Conservation (phyloP, 306 rosid genomes). For the Luffa aegyptiaca region DNA sequence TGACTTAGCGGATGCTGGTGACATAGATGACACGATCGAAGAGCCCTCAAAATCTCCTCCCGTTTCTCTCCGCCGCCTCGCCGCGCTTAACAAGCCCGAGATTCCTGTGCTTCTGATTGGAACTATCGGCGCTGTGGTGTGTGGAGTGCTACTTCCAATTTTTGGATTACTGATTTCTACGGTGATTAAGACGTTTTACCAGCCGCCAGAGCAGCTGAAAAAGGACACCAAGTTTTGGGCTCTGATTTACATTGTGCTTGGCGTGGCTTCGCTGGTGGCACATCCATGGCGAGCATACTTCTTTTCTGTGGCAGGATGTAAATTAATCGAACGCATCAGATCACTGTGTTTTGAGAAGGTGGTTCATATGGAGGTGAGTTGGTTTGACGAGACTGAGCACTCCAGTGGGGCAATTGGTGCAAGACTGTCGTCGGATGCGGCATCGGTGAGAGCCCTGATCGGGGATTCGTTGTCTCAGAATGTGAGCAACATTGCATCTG, state of each 20-base stretch:
- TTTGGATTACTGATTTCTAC: background rate
- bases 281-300: slow-evolving; percentile 7
- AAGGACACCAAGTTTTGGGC: slow-evolving; percentile 10
- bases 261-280: background rate
- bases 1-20: background rate
- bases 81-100: slow-evolving; percentile 9
- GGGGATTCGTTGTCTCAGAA: slow-evolving; percentile 2
- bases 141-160: slow-evolving; percentile 2
- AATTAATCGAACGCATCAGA: background rate
- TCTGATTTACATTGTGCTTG: background rate
- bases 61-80: background rate
- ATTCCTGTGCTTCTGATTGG: background rate
- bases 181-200: background rate
- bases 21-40: background rate
- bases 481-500: background rate
- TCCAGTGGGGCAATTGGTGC: slow-evolving; percentile 12
- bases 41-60: background rate
- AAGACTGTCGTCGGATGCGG: background rate
- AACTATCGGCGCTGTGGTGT: background rate
- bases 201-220: background rate
- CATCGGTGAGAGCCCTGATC: background rate
- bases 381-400: slow-evolving; percentile 8
- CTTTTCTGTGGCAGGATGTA: background rate
- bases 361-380: slow-evolving; percentile 7
- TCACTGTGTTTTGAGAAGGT: slow-evolving; percentile 7